A percentile compares a stretch with the other conserved stretches of the same genome.
These are phyloP conservation scores for Aspergillus bertholletiae DNA, from an alignment of 495 filamentous ascomycete genomes.

Conservation along the genomic window DNA sequence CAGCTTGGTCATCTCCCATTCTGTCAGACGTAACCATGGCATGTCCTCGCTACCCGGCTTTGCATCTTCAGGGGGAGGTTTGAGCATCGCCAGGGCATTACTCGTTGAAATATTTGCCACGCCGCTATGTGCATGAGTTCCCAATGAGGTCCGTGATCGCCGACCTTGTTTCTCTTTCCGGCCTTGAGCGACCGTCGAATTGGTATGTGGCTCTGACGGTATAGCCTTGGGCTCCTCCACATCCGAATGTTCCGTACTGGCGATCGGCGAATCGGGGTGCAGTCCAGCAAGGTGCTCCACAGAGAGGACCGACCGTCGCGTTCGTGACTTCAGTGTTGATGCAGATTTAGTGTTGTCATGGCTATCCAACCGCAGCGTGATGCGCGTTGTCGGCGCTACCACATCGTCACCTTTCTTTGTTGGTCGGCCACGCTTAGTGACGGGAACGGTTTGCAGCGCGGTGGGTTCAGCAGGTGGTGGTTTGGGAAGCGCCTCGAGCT, in stretches of 20 bases:
- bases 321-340: slow-evolving; percentile 30
- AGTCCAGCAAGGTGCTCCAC: slow-evolving; percentile 32
- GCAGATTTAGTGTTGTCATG: slow-evolving; percentile 27
- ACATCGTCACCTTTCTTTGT: slow-evolving; percentile 38
- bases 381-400: slow-evolving; percentile 47
- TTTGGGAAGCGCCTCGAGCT: slow-evolving; percentile 73
- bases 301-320: slow-evolving; percentile 35
- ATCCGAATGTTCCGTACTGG: slow-evolving; percentile 47
- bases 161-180: slow-evolving; percentile 46
- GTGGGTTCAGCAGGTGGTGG: slow-evolving; percentile 68
- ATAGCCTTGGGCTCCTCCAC: slow-evolving; percentile 27
- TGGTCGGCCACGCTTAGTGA: slow-evolving; percentile 50
- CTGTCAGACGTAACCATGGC: slow-evolving; percentile 87
- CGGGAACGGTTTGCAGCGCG: slow-evolving; percentile 48
- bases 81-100: slow-evolving; percentile 69
- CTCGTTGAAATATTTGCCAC: slow-evolving; percentile 73
- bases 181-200: slow-evolving; percentile 3
- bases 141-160: slow-evolving; percentile 39
- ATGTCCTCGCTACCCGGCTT: slow-evolving; percentile 68
- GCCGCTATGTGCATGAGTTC: slow-evolving; percentile 48
- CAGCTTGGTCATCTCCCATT: slow-evolving; percentile 85
- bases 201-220: slow-evolving; percentile 7
- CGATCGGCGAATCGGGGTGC: slow-evolving; percentile 42
- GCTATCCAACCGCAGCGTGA: slow-evolving; percentile 61
- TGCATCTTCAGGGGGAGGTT: slow-evolving; percentile 75